These are phyloP conservation scores for Neonectria neomacrospora DNA, from an alignment of 2,329 filamentous ascomycete genomes.

Conservation along the genomic window DNA sequence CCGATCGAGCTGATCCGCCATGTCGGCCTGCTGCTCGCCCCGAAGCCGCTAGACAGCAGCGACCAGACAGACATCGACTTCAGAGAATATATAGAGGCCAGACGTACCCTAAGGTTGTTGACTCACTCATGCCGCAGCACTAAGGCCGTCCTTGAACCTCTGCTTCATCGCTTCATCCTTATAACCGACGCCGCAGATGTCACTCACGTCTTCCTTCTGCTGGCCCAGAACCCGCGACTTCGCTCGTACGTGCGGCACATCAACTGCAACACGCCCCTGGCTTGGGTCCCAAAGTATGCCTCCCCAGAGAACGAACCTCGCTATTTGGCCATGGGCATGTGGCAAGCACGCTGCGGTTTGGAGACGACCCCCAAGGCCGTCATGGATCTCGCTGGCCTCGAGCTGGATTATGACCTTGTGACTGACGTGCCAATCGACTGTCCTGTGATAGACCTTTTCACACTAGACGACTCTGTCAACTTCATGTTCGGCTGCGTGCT, in stretches of 20 bases:
- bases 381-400: constrained; percentile 4
- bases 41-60: not conserved
- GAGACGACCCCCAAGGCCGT: not conserved
- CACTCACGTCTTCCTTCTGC: constrained; percentile 26
- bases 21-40: not conserved
- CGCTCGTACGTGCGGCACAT: constrained; percentile 11
- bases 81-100: not conserved
- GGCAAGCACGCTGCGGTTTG: not conserved
- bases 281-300: not conserved
- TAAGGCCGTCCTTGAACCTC: constrained; percentile 28
- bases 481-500: constrained; percentile 16
- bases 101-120: constrained; percentile 11
- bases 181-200: constrained; percentile 21
- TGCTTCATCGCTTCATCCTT: constrained; percentile 33
- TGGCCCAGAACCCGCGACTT: constrained; percentile 28
- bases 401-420: not conserved
- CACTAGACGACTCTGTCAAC: constrained; percentile 3
- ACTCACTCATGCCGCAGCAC: constrained; percentile 32
- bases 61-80: not conserved
- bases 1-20: constrained; percentile 11
- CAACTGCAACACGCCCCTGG: not conserved
- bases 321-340: not conserved
- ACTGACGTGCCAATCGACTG: not conserved
- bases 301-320: not conserved
- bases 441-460: not conserved